Evolutionary conservation across 2,329 filamentous ascomycete genomes (phyloP).

Genomic region (Eurotiales sp.): DNA sequence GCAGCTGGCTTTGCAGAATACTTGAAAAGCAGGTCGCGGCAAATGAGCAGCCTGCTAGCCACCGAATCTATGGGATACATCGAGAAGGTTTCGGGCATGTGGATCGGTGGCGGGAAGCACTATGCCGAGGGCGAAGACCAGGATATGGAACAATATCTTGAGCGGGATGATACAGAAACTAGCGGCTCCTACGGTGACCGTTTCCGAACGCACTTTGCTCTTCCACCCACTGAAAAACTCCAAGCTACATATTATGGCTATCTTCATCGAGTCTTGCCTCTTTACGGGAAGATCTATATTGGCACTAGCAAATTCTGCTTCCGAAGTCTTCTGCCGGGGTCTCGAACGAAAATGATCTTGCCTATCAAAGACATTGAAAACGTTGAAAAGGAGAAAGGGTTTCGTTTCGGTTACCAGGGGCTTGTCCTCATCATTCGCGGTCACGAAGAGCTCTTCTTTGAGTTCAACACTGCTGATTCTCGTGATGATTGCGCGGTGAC

Average conservation of each 20-base stretch:
- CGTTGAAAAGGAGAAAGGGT: conserved; percentile 90
- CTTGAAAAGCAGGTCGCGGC: conserved; percentile 71
- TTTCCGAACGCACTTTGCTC: conserved; percentile 84
- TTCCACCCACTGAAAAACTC: conserved; percentile 78
- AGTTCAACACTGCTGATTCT: conserved; percentile 72
- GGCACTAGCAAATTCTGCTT: conserved; percentile 87
- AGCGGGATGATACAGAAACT: conserved; percentile 55
- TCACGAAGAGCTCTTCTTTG: conserved; percentile 94
- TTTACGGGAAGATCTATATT: conserved; percentile 96
- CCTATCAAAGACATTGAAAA: conserved; percentile 90
- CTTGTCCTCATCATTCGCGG: conserved; percentile 89
- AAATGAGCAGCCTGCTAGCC: conserved; percentile 76
- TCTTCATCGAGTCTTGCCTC: conserved; percentile 79
- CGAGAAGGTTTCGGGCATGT: conserved; percentile 96
- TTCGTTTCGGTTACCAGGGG: conserved; percentile 84
- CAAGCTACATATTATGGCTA: conserved; percentile 90
- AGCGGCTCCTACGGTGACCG: conserved; percentile 57
- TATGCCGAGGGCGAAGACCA: conserved; percentile 71
- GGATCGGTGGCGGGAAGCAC: conserved; percentile 85
- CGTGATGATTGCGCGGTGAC: conserved; percentile 88
- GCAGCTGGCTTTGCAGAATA: conserved; percentile 81
- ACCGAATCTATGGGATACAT: conserved; percentile 95
- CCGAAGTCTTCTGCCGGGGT: conserved; percentile 82
- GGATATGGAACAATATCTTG: conserved; percentile 56
- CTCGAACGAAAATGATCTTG: conserved; percentile 85